Conservation (phyloP, 345 rosid genomes). For the Aethionema arabicum region DNA sequence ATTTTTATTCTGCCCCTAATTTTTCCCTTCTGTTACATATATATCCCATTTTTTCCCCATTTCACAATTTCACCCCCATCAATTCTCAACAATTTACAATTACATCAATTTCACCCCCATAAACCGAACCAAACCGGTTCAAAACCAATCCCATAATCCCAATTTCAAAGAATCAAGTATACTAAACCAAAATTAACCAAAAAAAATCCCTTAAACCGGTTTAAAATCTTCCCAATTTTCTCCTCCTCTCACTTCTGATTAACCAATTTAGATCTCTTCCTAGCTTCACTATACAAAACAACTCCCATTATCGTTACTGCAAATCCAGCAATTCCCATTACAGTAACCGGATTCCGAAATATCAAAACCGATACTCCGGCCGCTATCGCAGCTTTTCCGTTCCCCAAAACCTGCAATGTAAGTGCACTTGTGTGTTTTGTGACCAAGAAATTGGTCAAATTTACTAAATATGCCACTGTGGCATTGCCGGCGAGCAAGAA, state of each 20-base stretch:
- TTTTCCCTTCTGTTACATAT: constrained; percentile 29
- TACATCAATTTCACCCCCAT: constrained; percentile 22
- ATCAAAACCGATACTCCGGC: constrained; percentile 91
- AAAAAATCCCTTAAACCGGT: constrained; percentile 37
- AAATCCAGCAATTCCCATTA: constrained; percentile 90
- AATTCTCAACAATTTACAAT: constrained; percentile 33
- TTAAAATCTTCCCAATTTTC: constrained; percentile 11
- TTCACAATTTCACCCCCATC: constrained; percentile 21
- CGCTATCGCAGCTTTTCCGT: constrained; percentile 97
- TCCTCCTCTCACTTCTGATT: constrained; percentile 35
- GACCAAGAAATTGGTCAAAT: constrained; percentile 91
- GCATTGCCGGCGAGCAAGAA: constrained; percentile 85
- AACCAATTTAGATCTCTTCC: constrained; percentile 89
- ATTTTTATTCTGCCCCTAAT: constrained; percentile 26
- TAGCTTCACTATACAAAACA: constrained; percentile 98
- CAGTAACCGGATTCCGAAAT: constrained; percentile 91
- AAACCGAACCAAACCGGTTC: constrained; percentile 37
- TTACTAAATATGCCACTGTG: constrained; percentile 94
- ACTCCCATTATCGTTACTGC: constrained; percentile 93
- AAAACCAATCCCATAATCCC: constrained; percentile 28
- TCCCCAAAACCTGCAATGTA: constrained; percentile 95
- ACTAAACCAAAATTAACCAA: constrained; percentile 35
- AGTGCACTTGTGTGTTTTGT: constrained; percentile 98
- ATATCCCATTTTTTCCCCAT: constrained; percentile 3
- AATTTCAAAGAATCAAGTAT: constrained; percentile 39